Base-by-base conservation (phyloP, 768 basidiomycete species). In the Cystofilobasidium capitatum region DNA sequence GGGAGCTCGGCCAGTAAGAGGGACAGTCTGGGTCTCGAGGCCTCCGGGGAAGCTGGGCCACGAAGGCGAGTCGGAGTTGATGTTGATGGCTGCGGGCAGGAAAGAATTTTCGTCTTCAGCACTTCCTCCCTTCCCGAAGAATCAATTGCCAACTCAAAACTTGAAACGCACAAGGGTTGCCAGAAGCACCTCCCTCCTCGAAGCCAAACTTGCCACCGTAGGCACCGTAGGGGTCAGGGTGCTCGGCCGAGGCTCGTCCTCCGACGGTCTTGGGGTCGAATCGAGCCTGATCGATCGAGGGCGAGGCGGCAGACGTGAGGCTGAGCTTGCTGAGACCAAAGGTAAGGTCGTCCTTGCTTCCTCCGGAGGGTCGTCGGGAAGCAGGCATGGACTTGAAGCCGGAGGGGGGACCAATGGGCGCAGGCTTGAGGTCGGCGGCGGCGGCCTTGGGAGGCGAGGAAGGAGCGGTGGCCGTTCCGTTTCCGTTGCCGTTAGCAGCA, bases 311-410 rank as follows among this genome's bases (percentile, higher is more conserved):
- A 17, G 68, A 35, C 14, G 62, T 69, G 62, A 69, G 39, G 44
- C 39, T 45, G 55, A 69, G 62, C 58, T 69, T 69, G 58, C 58
- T 55, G 37, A 69, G 62, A 31, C 63, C 62, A 58, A 64, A 69
- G 3, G 62, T 24, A 22, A 63, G 63, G 70, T 70, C 71, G 42
- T 91, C 89, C 67, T 88, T 86, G 71, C 85, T 86, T 74, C 89
- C 91, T 22, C 89, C 88, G 4, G 90, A 92, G 14, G 88, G 89
- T 66, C 90, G 86, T 69, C 90, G 85, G 73, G 89, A 91, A 17
- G 89, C 88, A 44, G 90, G 90, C 89, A 92, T 91, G 74, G 89
- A 91, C 79, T 89, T 91, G 6, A 89, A 88, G 62, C 88, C 68
- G 20, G 24, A 26, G 31, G 44, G 44, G 31, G 55, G 58, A 4